Evolutionary conservation across 306 rosid genomes (phyloP), one percentile per base, ranked within the genome.

Genomic region (Trifolium repens): DNA sequence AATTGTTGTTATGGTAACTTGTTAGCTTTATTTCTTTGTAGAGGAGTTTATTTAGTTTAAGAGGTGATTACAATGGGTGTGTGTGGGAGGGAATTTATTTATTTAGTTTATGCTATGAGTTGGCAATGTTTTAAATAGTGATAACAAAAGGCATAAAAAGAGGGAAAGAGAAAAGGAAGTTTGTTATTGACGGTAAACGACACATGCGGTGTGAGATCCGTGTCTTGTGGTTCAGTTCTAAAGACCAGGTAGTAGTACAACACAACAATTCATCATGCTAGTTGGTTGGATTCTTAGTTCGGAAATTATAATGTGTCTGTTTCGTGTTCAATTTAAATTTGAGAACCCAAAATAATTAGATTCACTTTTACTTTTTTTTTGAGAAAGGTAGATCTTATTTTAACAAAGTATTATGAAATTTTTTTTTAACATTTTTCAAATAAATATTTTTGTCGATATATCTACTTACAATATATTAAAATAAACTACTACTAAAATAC

Each of bases 201-300:
- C 79, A 77, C 71, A 67, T 78, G 82, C 77, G 83, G 71, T 42
- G 80, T 70, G 67, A 60, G 42, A 63, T 73, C 22, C 86, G 83
- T 75, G 83, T 79, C 66, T 78, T n/a, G 73, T 78, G 86, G 82
- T 76, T 60, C 30, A 61, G 47, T 82, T 54, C 13, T 4, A 17
- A 30, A 19, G 81, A 81, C 78, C 70, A 22, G 34, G 75, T 53
- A 24, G 27, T 22, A 53, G 10, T 6, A 32, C 16, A 52, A 34
- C 32, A 52, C 7, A 34, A 11, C 50, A 53, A 42, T 10, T 17
- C 19, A 17, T 52, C 34, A 46, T 30, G 61, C 60, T 50, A 15
- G 8, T 8, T 67, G 1, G 69, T 63, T 67, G 71, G 53, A 66
- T 66, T 66, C 19, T n/a, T 66, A 42, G 71, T 66, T 66, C 1